Base-by-base conservation (phyloP, 331 rosid species). In the Ulmus americana region DNA sequence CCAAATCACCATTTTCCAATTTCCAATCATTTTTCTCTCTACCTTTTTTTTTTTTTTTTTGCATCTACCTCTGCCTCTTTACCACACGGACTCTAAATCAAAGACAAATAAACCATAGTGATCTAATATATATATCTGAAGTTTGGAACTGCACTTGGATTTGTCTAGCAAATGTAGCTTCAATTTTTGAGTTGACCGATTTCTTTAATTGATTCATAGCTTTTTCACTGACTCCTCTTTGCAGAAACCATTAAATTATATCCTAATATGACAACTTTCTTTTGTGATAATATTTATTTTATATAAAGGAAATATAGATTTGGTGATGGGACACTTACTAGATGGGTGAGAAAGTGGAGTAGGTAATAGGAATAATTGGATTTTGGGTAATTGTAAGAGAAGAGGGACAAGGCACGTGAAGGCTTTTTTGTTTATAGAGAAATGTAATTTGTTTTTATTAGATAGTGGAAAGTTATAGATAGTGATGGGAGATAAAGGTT, bases 211-310 rank as follows among this genome's bases (percentile, higher is more conserved):
- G 99, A 82, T 80, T 95, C 63, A 90, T 92, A 63, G 97, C 86
- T 78, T 95, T 95, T 67, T 95, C 97, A 64, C 96, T 82, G 41
- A 87, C 97, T 72, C 99, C 99, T 87, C 95, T 90, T 96, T 95
- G 74, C 53, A 48, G 55, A 58, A 69, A 28, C 35, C 50, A 64
- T 42, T 16, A 48, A 64, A 45, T 92, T 63, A 91, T 79, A 82
- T 65, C 81, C 78, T 55, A 57, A 70, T 13, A 76, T 52, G 52
- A 42, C 18, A 83, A 71, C 40, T 16, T 57, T 47, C 44, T 70
- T 4, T 48, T 8, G 64, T 28, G 60, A 50, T 22, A 62, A 15
- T 41, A 58, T 20, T 20, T 20, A 2, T 20, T 20, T 20, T 20
- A 20, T 20, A 20, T 20, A 20, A 20, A 20, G 2, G 22, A 45